These are phyloP conservation scores for Nakazawaea siamensis DNA, from an alignment of 805 yeast species.

Conservation along the genomic window DNA sequence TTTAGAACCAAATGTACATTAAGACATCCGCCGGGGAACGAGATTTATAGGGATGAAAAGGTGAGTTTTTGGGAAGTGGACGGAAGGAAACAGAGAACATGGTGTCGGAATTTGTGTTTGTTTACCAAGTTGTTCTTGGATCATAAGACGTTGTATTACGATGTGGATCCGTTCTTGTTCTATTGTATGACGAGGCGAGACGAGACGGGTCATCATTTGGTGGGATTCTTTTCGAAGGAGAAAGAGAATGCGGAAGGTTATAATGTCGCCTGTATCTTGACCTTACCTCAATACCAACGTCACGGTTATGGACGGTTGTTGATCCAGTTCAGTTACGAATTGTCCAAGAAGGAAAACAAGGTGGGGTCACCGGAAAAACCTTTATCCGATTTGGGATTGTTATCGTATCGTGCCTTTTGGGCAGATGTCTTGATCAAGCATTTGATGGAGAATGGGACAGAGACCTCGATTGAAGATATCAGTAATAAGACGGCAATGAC, in stretches of 20 bases:
- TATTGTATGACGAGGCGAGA: conserved; percentile 92
- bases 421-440: conserved; percentile 77
- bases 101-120: conserved; percentile 94
- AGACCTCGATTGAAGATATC: conserved; percentile 76
- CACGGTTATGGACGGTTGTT: conserved; percentile 88
- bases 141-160: conserved; percentile 94
- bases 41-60: conserved; percentile 85
- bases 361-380: conserved; percentile 98
- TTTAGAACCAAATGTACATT: conserved; percentile 82
- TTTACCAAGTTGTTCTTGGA: conserved; percentile 86
- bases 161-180: conserved; percentile 94
- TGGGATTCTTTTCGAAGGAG: conserved; percentile 95
- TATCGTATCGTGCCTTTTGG: conserved; percentile 95
- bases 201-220: conserved; percentile 88
- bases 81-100: conserved; percentile 90
- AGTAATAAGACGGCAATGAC: conserved; percentile 88
- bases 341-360: conserved; percentile 82
- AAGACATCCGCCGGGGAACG: conserved; percentile 98
- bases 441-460: conserved; percentile 55
- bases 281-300: conserved; percentile 93
- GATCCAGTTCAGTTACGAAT: conserved; percentile 88
- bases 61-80: conserved; percentile 96
- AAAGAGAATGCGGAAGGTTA: conserved; percentile 93
- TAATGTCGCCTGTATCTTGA: conserved; percentile 94
- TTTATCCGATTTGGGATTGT: conserved; percentile 83